Percentiles rank a stretch among this genome's conserved stretches.
Evolutionary conservation across 2,329 filamentous ascomycete genomes (phyloP).

Genomic region (Diplodia mutila): DNA sequence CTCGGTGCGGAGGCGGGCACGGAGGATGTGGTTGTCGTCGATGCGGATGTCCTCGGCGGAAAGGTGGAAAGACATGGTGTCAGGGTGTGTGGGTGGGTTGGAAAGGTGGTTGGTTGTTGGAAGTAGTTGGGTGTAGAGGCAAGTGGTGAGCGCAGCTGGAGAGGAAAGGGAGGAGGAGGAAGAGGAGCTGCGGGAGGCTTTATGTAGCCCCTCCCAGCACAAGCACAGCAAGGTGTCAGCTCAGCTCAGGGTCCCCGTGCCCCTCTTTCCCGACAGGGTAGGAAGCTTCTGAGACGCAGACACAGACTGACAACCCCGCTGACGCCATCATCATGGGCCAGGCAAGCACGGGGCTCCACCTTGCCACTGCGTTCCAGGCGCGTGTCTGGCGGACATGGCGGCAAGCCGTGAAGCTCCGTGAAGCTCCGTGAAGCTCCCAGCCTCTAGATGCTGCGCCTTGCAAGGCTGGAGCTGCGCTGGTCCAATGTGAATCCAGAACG

Average conservation of each 20-base stretch:
- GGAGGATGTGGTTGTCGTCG: conserved; percentile 56
- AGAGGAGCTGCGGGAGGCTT: neutral
- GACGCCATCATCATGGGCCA: conserved; percentile 4
- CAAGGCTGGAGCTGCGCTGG: conserved; percentile 13
- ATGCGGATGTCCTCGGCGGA: conserved; percentile 53
- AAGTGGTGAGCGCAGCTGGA: neutral
- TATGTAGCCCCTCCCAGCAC: conserved; percentile 10
- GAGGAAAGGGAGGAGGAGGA: conserved; percentile 7
- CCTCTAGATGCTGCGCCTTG: conserved; percentile 18
- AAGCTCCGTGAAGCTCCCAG: neutral
- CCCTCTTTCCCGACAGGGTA: conserved; percentile 14
- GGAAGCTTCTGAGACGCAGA: conserved; percentile 3
- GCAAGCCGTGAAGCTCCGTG: too few relatives aligned
- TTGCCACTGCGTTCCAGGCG: conserved; percentile 13
- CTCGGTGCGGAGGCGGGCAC: conserved; percentile 45
- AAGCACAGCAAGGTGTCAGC: neutral
- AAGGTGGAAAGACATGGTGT: conserved; percentile 56
- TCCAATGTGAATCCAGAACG: conserved; percentile 11
- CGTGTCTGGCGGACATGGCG: neutral
- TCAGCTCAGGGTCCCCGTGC: conserved; percentile 12
- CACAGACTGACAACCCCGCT: conserved; percentile 5
- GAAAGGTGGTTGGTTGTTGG: conserved; percentile 23
- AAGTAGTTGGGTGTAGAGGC: neutral
- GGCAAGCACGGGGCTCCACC: conserved; percentile 15
- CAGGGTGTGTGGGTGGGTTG: conserved; percentile 17